Evolutionary conservation across 1,139 yeast genomes (phyloP).

Genomic region (Zhuliangozyma parablackwelliae): DNA sequence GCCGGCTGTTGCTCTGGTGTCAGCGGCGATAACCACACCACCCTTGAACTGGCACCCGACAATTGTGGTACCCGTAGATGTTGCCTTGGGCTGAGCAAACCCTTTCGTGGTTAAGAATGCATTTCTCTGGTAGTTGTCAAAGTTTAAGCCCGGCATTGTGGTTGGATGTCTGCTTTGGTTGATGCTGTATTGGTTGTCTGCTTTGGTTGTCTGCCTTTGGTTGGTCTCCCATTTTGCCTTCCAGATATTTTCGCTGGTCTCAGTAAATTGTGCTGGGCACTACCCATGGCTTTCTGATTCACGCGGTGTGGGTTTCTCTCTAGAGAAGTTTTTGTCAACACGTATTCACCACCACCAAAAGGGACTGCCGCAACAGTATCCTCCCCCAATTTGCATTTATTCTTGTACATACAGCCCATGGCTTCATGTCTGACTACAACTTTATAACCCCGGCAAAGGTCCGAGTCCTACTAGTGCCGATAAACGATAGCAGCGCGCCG

Average conservation of each 20-base stretch:
- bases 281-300: too few species aligned
- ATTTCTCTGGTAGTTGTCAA: constrained; percentile 91
- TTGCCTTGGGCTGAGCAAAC: constrained; percentile 74
- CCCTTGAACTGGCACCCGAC: constrained; percentile 90
- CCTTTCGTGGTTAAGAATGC: constrained; percentile 68
- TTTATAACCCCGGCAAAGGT: constrained; percentile 59
- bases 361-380: not conserved
- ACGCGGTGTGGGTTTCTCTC: too few species aligned
- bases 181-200: not conserved
- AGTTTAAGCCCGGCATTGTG: constrained; percentile 81
- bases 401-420: not conserved
- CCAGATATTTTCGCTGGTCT: too few species aligned
- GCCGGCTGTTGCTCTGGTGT: constrained; percentile 96
- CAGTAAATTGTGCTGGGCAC: too few species aligned
- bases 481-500: constrained; percentile 46
- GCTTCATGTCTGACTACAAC: constrained; percentile 17
- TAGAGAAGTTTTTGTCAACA: too few species aligned
- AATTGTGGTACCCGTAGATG: constrained; percentile 97
- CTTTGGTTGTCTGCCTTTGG: too few species aligned
- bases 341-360: too few species aligned
- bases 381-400: not conserved
- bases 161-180: not conserved
- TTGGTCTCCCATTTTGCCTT: too few species aligned
- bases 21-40: constrained; percentile 97
- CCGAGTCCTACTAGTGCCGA: constrained; percentile 66